Conservation (phyloP, 257 asterid genomes). For the Nyctanthes arbortristis region DNA sequence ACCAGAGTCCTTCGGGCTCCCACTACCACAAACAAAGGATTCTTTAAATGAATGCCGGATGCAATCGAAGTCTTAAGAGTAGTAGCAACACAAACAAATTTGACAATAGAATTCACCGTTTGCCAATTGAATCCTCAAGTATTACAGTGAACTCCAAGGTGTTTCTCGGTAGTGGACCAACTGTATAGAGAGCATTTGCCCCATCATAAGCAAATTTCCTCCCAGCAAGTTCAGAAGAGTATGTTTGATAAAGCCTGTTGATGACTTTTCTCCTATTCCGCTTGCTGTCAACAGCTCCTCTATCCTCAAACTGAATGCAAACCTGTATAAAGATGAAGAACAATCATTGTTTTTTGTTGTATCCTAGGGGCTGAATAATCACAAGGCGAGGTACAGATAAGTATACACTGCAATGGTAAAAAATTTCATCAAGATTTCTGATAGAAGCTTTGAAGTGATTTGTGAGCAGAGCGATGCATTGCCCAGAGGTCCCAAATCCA, state of each 20-base stretch:
- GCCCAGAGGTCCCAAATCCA: conserved; percentile 70
- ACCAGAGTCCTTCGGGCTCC: conserved; percentile 41
- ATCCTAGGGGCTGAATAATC: conserved; percentile 17
- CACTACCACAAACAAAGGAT: conserved; percentile 31
- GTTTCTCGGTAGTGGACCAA: conserved; percentile 77
- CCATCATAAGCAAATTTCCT: conserved; percentile 85
- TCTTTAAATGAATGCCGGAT: conserved; percentile 13
- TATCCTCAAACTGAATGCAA: conserved; percentile 56
- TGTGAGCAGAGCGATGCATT: conserved; percentile 54
- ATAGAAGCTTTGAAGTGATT: conserved; percentile 79
- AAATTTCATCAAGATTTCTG: conserved; percentile 46
- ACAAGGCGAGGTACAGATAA: conserved; percentile 16
- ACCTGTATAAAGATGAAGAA: conserved; percentile 54
- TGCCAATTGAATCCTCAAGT: conserved; percentile 72
- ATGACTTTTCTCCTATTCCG: conserved; percentile 65
- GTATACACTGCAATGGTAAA: conserved; percentile 72
- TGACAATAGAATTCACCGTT: conserved; percentile 39
- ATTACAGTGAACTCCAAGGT: conserved; percentile 52
- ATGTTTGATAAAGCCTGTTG: conserved; percentile 63
- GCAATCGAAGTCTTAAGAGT: conserved; percentile 15
- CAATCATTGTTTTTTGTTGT: conserved; percentile 15
- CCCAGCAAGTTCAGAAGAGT: conserved; percentile 73
- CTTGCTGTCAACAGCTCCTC: conserved; percentile 50
- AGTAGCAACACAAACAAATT: conserved; percentile 10
- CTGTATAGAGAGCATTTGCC: conserved; percentile 65